These are phyloP conservation scores for Ballota nigra DNA, from an alignment of 257 asterid species.

Conservation along the genomic window DNA sequence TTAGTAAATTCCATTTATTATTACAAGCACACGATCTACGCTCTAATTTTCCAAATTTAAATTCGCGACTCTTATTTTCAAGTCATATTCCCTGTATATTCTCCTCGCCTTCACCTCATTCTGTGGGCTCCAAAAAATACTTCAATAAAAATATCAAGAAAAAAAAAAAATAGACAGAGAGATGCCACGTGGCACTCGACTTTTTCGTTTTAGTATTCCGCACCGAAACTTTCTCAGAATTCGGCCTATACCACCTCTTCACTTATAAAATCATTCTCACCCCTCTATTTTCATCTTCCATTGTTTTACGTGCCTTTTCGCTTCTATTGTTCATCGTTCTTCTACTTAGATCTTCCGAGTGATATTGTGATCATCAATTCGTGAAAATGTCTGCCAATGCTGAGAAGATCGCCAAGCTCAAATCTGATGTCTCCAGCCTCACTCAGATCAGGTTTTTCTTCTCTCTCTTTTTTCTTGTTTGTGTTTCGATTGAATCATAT, in stretches of 20 bases:
- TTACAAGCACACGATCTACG: too few species aligned
- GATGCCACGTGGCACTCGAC: slow-evolving; percentile 14
- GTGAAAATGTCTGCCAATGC: slow-evolving; percentile 44
- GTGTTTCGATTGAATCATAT: neutral
- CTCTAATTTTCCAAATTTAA: neutral
- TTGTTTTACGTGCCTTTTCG: slow-evolving; percentile 12
- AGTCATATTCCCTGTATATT: slow-evolving; percentile 42
- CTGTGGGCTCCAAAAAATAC: slow-evolving; percentile 25
- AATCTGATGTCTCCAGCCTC: slow-evolving; percentile 61
- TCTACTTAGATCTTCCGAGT: slow-evolving; percentile 32
- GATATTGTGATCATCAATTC: slow-evolving; percentile 9
- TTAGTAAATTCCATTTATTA: too few species aligned
- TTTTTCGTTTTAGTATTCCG: neutral
- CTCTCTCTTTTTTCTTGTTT: neutral
- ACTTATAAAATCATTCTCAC: slow-evolving; percentile 12
- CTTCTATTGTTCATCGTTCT: neutral
- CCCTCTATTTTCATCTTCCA: neutral
- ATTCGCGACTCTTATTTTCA: slow-evolving; percentile 16
- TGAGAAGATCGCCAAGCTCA: slow-evolving; percentile 62
- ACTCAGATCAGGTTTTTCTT: slow-evolving; percentile 64
- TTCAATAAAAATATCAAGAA: neutral
- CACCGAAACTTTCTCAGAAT: slow-evolving; percentile 14
- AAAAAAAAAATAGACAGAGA: neutral
- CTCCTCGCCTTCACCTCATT: slow-evolving; percentile 18
- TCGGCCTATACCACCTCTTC: neutral